Percentiles rank a stretch among this genome's conserved stretches.
Conservation (phyloP, 805 yeast species). For the Candida sakaeoensis region DNA sequence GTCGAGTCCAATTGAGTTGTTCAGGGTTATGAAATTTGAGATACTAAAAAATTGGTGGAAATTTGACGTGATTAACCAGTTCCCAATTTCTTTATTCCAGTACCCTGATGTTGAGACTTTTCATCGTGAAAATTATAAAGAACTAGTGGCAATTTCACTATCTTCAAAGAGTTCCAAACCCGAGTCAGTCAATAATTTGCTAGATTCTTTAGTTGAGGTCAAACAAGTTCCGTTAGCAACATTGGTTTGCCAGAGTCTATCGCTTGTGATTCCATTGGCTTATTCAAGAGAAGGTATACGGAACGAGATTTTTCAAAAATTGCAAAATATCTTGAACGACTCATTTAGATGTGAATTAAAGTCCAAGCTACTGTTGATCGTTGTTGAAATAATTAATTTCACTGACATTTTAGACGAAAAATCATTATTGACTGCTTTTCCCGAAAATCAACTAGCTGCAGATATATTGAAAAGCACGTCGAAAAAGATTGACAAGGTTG, state of each 20-base stretch:
- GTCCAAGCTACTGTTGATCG: constrained; percentile 26
- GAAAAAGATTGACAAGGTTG: constrained; percentile 10
- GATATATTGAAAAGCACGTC: background rate
- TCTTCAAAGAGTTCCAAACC: constrained; percentile 16
- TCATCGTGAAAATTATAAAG: constrained; percentile 26
- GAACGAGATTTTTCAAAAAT: constrained; percentile 23
- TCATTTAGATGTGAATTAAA: constrained; percentile 19
- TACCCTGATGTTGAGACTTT: constrained; percentile 28
- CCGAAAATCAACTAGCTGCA: constrained; percentile 4
- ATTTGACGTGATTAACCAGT: constrained; percentile 26
- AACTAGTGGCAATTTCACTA: constrained; percentile 35
- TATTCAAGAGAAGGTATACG: constrained; percentile 38
- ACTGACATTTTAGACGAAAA: constrained; percentile 37
- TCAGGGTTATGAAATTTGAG: constrained; percentile 27
- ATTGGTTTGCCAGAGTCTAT: constrained; percentile 29
- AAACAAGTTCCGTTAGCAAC: constrained; percentile 14
- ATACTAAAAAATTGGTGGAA: constrained; percentile 44
- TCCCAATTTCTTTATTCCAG: constrained; percentile 42
- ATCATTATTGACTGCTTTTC: constrained; percentile 1
- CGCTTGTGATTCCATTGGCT: constrained; percentile 42
- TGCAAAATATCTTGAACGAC: constrained; percentile 15
- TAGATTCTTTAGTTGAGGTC: constrained; percentile 14
- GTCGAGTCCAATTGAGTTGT: constrained; percentile 17
- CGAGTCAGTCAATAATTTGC: background rate
- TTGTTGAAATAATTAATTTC: constrained; percentile 33